Evolutionary conservation across 768 basidiomycete genomes (phyloP).

Genomic region (Trametes coccinea): DNA sequence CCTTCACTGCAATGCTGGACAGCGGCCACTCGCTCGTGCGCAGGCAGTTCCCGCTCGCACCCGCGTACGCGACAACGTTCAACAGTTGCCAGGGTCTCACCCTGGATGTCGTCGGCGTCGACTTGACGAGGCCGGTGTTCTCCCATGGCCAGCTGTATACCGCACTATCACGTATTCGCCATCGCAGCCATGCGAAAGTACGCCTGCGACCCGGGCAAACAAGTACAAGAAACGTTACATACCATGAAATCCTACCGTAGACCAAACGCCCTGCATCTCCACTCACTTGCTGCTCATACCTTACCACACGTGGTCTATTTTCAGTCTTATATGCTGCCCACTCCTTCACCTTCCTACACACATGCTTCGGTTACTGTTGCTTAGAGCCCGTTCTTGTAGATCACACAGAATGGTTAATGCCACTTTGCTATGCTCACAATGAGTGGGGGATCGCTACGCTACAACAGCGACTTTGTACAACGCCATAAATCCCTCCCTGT

Average conservation of each 20-base stretch:
- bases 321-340: neutral
- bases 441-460: conserved; percentile 3
- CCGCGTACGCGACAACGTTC: conserved; percentile 45
- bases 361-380: too few relatives aligned
- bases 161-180: conserved; percentile 32
- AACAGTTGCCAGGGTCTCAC: conserved; percentile 45
- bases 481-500: neutral
- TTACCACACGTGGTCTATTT: neutral
- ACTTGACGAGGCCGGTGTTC: conserved; percentile 40
- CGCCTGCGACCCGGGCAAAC: conserved; percentile 22
- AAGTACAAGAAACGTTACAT: conserved; percentile 32
- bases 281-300: neutral
- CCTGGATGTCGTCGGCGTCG: conserved; percentile 39
- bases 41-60: conserved; percentile 39
- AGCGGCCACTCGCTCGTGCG: conserved; percentile 36
- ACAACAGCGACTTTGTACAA: conserved; percentile 5
- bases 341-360: neutral
- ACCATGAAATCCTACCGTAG: conserved; percentile 29
- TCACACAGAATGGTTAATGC: neutral
- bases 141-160: conserved; percentile 39
- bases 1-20: conserved; percentile 26
- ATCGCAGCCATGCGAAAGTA: conserved; percentile 29
- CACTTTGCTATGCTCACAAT: neutral
- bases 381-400: neutral
- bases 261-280: neutral